Base-by-base conservation (phyloP, 345 rosid species). In the Hevea brasiliensis region DNA sequence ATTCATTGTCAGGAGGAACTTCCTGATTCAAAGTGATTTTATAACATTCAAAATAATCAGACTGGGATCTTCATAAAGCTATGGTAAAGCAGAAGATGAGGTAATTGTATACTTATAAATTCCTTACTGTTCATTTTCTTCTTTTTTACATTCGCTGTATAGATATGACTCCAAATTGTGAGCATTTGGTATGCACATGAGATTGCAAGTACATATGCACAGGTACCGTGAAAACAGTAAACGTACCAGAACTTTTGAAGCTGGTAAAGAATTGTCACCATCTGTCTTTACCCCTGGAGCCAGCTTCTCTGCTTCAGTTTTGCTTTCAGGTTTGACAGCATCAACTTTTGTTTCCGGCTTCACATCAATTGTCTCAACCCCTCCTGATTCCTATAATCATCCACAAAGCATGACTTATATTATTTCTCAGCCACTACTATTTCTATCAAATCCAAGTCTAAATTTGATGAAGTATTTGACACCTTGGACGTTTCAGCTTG, bases 1-100 rank as follows among this genome's bases (percentile, higher is more conserved):
- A 92, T 84, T 95, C 99, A 61, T 95, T 92, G 84, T 92, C 99
- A 0, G 92, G 94, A 60, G 86, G 76, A 71, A 84, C 88, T 72
- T 92, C 96, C 97, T 90, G 85, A 71, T 61, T 51, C 21, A 26
- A 20, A 62, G 8, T 37, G 11, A 66, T 3, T 48, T 17, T 7
- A 51, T 29, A 3, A 29, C 44, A 51, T 50, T 27, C 15, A 23
- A 8, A 2, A 32, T 35, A 14, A n/a, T 24, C 7, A 41, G 58
- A 29, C 8, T 29, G 4, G 17, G 27, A 11, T 41, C n/a, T 71
- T 15, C 47, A 40, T 57, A 48, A 32, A 32, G 23, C 24, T 21
- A 58, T 7, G 23, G n/a, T n/a, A 37, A 63, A 29, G 70, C 18
- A 47, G 2, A 44, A 26, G 51, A 40, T 26, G 51, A 35, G 23